Conservation (phyloP, 2,329 filamentous ascomycete genomes). For the Colletotrichum falcatum region DNA sequence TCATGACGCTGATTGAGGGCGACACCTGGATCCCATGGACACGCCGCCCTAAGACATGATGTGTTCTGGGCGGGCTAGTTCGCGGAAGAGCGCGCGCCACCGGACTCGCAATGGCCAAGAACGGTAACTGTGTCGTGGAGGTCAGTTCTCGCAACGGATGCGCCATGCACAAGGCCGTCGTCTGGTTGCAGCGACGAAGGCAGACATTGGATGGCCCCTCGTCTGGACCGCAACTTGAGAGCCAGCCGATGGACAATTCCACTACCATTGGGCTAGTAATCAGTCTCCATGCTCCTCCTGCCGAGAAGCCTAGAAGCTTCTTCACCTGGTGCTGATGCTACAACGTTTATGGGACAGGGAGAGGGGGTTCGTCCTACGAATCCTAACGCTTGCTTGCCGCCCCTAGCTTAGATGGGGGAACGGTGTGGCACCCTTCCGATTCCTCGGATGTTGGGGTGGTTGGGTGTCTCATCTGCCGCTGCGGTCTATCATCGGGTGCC, state of each 20-base stretch:
- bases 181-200: slow-evolving; percentile 3
- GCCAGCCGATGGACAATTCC: neutral
- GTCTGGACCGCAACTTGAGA: neutral
- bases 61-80: slow-evolving; percentile 8
- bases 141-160: neutral
- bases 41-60: slow-evolving; percentile 17
- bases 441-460: neutral
- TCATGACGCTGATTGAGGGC: neutral
- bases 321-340: too few relatives aligned
- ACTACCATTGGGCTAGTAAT: too few relatives aligned
- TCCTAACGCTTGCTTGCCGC: neutral
- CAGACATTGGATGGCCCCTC: neutral
- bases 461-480: slow-evolving; percentile 6
- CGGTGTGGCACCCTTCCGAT: neutral
- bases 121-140: neutral
- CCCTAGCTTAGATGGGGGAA: neutral
- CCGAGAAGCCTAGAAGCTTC: neutral
- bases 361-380: neutral
- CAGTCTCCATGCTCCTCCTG: neutral
- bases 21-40: neutral
- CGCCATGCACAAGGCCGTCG: slow-evolving; percentile 2
- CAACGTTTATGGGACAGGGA: too few relatives aligned
- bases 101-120: neutral
- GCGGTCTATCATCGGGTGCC: slow-evolving; percentile 23
- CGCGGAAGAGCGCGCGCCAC: slow-evolving; percentile 13